Conservation (phyloP, 1,284 basidiomycete species). For the Fomitopsis schrenkii region DNA sequence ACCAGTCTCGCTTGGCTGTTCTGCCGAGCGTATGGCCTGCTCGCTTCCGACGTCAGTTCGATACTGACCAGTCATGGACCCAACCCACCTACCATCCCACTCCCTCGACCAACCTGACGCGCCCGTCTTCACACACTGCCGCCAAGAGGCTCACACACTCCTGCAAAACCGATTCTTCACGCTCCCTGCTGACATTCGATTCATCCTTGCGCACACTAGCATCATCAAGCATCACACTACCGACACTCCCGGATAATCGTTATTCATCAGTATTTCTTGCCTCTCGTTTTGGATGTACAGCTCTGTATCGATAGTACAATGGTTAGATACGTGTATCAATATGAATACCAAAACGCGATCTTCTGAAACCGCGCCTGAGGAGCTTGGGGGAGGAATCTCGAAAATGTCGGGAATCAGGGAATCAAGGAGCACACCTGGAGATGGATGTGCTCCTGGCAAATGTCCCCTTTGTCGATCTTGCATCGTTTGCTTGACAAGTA, state of each 20-base stretch:
- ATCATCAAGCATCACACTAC: background rate
- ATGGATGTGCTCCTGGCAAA: background rate
- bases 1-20: background rate
- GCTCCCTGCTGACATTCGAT: background rate
- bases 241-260: background rate
- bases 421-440: background rate
- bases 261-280: background rate
- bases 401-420: background rate
- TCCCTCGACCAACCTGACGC: background rate
- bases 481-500: slow-evolving; percentile 8
- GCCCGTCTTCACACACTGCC: background rate
- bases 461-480: background rate
- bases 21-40: background rate
- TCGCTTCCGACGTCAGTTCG: background rate
- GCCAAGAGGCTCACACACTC: background rate
- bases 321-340: background rate
- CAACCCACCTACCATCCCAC: background rate
- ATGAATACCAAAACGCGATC: background rate
- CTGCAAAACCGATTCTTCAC: background rate
- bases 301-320: background rate
- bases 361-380: background rate
- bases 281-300: background rate
- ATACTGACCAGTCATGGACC: background rate
- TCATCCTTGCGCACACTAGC: background rate
- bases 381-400: background rate